phyloP scores from a whole-genome alignment of 208 protist genomes.

The Acanthamoeba royreba region DNA sequence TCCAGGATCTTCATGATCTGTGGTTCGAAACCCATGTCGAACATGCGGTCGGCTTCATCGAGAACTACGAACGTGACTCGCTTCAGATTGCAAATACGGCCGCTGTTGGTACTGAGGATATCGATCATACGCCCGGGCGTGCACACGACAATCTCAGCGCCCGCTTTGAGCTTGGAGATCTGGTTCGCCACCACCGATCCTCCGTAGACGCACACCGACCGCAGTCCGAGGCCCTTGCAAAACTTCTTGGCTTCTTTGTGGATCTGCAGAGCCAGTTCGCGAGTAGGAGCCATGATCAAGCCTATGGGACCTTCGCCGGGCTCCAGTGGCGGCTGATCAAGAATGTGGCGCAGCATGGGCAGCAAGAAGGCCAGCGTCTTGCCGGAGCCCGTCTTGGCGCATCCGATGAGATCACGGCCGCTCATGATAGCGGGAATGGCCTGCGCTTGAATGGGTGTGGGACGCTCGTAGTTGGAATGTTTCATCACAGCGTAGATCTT shows the following conservation, averaged over 20 bases:
- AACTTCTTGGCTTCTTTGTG: constrained; percentile 75
- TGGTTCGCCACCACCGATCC: constrained; percentile 79
- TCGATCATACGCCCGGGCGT: constrained; percentile 92
- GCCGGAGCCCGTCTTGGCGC: constrained; percentile 84
- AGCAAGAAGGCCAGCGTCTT: constrained; percentile 90
- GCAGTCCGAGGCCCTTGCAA: constrained; percentile 56
- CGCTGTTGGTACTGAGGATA: constrained; percentile 81
- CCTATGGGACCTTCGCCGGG: constrained; percentile 84
- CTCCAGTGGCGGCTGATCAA: constrained; percentile 70
- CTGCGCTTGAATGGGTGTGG: constrained; percentile 88
- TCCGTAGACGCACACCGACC: constrained; percentile 79
- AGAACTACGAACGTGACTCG: constrained; percentile 96
- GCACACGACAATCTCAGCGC: constrained; percentile 79
- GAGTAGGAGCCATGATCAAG: constrained; percentile 84
- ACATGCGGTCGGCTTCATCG: constrained; percentile 95
- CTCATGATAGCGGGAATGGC: constrained; percentile 82
- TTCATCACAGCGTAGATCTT: constrained; percentile 51
- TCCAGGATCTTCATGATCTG: constrained; percentile 78
- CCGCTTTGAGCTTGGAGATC: constrained; percentile 77
- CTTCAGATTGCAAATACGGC: constrained; percentile 98
- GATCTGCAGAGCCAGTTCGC: constrained; percentile 87
- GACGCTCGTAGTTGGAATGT: constrained; percentile 68
- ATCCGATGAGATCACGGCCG: constrained; percentile 86
- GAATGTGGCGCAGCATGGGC: constrained; percentile 81
- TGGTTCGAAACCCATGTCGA: constrained; percentile 84